Percentiles rank a stretch among this genome's conserved stretches.
These are phyloP conservation scores for Knoxdaviesia capensis DNA, from an alignment of 2,329 filamentous ascomycete species.

Conservation along the genomic window DNA sequence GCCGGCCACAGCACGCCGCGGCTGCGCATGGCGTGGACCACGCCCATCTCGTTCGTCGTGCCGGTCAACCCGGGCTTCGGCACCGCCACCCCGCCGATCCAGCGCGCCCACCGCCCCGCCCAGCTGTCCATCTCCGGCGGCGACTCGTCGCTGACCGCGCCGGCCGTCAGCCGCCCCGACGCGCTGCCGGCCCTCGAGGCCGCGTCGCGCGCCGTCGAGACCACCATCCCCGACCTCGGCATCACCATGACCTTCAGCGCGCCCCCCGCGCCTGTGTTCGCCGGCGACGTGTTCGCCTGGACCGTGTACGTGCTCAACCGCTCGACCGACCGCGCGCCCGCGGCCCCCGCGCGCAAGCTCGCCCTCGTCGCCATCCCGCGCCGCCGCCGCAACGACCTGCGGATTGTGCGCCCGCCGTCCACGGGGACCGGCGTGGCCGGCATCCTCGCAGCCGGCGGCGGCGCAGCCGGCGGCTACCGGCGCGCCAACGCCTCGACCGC, in stretches of 20 bases:
- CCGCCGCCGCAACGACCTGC: conserved; percentile 35
- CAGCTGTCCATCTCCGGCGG: conserved; percentile 40
- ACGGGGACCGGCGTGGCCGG: conserved; percentile 15
- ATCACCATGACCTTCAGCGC: conserved; percentile 58
- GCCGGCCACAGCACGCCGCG: conserved; percentile 37
- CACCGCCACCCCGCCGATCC: conserved; percentile 33
- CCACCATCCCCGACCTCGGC: conserved; percentile 38
- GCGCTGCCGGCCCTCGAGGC: conserved; percentile 38
- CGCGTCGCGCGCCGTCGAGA: conserved; percentile 22
- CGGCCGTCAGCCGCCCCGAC: conserved; percentile 37
- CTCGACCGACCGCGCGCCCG: conserved; percentile 22
- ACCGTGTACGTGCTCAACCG: conserved; percentile 60
- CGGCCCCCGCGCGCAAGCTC: conserved; percentile 38
- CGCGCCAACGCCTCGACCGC: conserved; percentile 16
- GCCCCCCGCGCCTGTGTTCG: conserved; percentile 31
- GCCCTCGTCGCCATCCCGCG: conserved; percentile 48
- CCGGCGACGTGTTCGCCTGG: conserved; percentile 52
- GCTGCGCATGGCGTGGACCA: conserved; percentile 47
- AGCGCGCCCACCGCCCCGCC: conserved; percentile 39
- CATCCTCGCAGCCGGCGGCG: conserved; percentile 6
- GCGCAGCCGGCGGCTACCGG: conserved; percentile 8
- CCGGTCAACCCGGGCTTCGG: conserved; percentile 45
- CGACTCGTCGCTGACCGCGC: conserved; percentile 33
- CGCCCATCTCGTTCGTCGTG: conserved; percentile 46
- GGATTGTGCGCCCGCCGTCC: conserved; percentile 31